A percentile compares a stretch with the other conserved stretches of the same genome.
Conservation (phyloP, 257 asterid genomes). For the Nicotiana knightiana region DNA sequence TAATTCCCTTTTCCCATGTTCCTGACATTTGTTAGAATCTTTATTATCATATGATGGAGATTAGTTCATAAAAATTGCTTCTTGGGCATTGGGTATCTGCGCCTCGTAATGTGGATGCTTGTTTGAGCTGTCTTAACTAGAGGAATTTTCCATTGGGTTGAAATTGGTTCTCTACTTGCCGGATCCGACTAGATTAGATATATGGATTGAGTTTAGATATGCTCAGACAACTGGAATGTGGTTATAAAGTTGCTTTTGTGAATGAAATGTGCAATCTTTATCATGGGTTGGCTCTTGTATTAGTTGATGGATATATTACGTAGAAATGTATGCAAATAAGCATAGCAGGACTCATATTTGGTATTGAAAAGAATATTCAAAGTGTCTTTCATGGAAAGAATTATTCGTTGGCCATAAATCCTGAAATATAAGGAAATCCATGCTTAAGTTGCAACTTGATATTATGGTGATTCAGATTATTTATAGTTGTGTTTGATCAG, state of each 20-base stretch:
- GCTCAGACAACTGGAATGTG: background rate
- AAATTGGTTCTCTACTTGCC: background rate
- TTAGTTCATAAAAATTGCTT: background rate
- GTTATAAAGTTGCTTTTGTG: background rate
- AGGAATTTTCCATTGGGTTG: background rate
- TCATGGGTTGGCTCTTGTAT: background rate
- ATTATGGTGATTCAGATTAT: background rate
- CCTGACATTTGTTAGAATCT: background rate
- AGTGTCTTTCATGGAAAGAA: background rate
- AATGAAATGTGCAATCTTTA: background rate
- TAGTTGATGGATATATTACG: background rate
- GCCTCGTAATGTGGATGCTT: background rate
- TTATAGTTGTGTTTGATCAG: background rate
- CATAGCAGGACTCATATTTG: background rate
- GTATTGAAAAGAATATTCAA: background rate
- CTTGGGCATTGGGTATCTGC: background rate
- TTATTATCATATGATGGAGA: background rate
- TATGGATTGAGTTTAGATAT: background rate
- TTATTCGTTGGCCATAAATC: background rate
- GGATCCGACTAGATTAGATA: background rate
- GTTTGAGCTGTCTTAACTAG: background rate
- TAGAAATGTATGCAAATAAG: background rate
- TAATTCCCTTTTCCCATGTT: background rate
- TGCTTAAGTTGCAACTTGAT: background rate
- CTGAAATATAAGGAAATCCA: background rate